A percentile compares a stretch with the other conserved stretches of the same genome.
Evolutionary conservation across 495 filamentous ascomycete species (phyloP).

Genomic region (Talaromyces thailandensis): DNA sequence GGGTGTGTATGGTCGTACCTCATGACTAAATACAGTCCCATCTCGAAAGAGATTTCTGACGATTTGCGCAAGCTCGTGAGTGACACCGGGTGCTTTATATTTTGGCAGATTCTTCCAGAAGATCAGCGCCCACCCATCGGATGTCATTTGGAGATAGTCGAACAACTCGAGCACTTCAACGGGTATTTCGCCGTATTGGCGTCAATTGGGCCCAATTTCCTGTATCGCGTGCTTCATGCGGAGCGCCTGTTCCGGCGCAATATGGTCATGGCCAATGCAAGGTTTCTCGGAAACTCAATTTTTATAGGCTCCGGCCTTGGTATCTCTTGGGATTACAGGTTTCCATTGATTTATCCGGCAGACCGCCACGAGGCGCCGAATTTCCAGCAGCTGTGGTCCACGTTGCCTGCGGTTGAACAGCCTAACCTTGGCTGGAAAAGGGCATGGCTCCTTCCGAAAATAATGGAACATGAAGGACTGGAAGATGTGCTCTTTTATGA

Average conservation of each 20-base stretch:
- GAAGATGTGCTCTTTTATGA: slow-evolving; percentile 2
- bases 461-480: neutral
- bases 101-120: slow-evolving; percentile 1
- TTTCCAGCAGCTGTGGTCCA: slow-evolving; percentile 13
- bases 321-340: neutral
- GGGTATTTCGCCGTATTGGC: neutral
- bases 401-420: slow-evolving; percentile 10
- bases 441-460: neutral
- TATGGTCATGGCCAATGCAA: slow-evolving; percentile 6
- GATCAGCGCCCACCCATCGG: slow-evolving; percentile 4
- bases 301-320: slow-evolving; percentile 2
- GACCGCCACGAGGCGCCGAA: slow-evolving; percentile 8
- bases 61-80: slow-evolving; percentile 6
- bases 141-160: slow-evolving; percentile 6
- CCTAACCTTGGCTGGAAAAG: slow-evolving; percentile 12
- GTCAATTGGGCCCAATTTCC: neutral
- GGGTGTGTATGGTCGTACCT: slow-evolving; percentile 9
- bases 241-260: slow-evolving; percentile 8
- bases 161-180: neutral
- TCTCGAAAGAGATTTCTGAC: slow-evolving; percentile 9
- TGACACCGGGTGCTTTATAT: neutral
- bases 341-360: slow-evolving; percentile 11
- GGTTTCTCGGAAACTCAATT: neutral
- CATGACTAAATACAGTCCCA: neutral
- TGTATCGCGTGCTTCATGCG: slow-evolving; percentile 8